Conservation (phyloP, 768 basidiomycete genomes). For the Tephrocybe sp. region DNA sequence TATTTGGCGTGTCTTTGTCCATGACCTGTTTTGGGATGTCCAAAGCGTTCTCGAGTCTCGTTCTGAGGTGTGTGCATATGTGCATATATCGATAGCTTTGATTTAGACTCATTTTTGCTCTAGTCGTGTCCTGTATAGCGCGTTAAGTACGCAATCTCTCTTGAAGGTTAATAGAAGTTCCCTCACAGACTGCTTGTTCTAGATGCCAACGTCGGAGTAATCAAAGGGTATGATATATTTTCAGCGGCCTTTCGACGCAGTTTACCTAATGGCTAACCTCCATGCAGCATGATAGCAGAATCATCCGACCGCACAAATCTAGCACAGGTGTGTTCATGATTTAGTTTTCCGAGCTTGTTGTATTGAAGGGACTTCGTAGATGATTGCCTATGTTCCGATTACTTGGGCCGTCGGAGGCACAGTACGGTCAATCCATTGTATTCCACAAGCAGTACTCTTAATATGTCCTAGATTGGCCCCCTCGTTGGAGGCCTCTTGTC, state of each 20-base stretch:
- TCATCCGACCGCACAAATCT: slow-evolving; percentile 73
- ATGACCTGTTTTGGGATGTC: slow-evolving; percentile 79
- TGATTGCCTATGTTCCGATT: slow-evolving; percentile 66
- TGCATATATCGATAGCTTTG: neutral
- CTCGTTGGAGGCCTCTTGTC: slow-evolving; percentile 52
- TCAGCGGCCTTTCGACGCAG: neutral
- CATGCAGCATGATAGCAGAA: slow-evolving; percentile 62
- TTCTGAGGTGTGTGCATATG: slow-evolving; percentile 38
- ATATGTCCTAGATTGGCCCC: neutral
- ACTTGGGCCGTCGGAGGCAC: slow-evolving; percentile 32
- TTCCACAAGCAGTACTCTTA: neutral
- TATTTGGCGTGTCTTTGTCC: slow-evolving; percentile 63
- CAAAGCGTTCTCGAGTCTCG: slow-evolving; percentile 62
- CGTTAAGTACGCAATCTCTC: slow-evolving; percentile 47
- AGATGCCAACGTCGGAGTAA: slow-evolving; percentile 68
- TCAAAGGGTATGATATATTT: slow-evolving; percentile 45
- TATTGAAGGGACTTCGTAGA: slow-evolving; percentile 33
- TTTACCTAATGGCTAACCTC: neutral
- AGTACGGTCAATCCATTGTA: neutral
- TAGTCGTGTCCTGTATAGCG: slow-evolving; percentile 68
- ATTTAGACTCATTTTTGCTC: neutral
- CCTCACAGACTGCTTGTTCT: neutral
- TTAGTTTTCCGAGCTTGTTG: neutral
- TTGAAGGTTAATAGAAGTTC: neutral
- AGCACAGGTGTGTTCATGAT: slow-evolving; percentile 41